These are phyloP conservation scores for Komagataella populi DNA, from an alignment of 805 yeast species.

Conservation along the genomic window DNA sequence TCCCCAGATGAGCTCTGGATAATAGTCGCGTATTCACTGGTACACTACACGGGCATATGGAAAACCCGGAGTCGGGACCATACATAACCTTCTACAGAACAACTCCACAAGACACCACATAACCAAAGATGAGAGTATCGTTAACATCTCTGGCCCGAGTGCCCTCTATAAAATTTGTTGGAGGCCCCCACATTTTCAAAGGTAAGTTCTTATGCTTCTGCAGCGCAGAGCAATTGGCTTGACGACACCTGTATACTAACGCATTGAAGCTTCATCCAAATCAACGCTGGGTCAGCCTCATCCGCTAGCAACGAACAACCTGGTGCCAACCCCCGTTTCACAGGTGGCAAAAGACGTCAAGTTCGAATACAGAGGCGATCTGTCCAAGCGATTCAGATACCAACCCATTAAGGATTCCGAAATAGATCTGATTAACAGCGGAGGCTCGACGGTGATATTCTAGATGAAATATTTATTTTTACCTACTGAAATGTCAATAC, in stretches of 20 bases:
- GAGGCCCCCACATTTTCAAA: slow-evolving; percentile 53
- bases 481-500: background rate
- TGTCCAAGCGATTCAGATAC: slow-evolving; percentile 68
- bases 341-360: slow-evolving; percentile 3
- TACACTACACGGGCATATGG: background rate
- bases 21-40: background rate
- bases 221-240: background rate
- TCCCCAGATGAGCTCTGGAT: background rate
- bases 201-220: slow-evolving; percentile 15
- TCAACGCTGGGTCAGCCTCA: slow-evolving; percentile 9
- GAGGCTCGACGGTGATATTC: slow-evolving; percentile 61
- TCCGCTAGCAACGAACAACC: slow-evolving; percentile 23
- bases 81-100: background rate
- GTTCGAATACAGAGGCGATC: slow-evolving; percentile 40
- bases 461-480: slow-evolving; percentile 8
- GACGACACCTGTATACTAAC: slow-evolving; percentile 11
- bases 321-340: slow-evolving; percentile 9
- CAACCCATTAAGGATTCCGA: slow-evolving; percentile 48
- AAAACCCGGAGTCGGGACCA: background rate
- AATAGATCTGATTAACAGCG: slow-evolving; percentile 62
- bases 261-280: background rate
- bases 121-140: slow-evolving; percentile 17
- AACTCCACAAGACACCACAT: background rate
- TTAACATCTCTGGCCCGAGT: slow-evolving; percentile 19
- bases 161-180: slow-evolving; percentile 79